These are phyloP conservation scores for Daldinia grandis DNA, from an alignment of 495 filamentous ascomycete species.

Conservation along the genomic window DNA sequence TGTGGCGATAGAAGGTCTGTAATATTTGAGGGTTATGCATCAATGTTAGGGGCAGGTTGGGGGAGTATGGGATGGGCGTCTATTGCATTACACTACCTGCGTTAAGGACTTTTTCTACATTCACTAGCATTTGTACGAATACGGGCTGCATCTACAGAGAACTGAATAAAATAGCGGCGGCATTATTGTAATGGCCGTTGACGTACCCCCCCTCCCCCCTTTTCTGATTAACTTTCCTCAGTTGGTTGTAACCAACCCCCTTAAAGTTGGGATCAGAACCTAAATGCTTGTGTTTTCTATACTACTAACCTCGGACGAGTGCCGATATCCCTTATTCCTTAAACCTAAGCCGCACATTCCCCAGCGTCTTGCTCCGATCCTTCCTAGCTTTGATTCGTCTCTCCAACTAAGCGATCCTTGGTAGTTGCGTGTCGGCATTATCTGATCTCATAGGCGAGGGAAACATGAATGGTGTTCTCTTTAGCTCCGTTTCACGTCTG, in stretches of 20 bases:
- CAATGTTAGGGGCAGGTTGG: background rate
- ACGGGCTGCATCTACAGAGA: conserved; percentile 33
- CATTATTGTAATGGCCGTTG: conserved; percentile 7
- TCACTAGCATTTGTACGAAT: conserved; percentile 34
- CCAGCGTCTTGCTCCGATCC: conserved; percentile 23
- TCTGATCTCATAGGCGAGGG: conserved; percentile 14
- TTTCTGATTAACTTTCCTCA: conserved; percentile 9
- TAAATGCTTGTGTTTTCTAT: conserved; percentile 19
- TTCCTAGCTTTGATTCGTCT: conserved; percentile 21
- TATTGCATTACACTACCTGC: background rate
- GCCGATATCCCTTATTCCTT: conserved; percentile 3
- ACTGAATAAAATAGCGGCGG: conserved; percentile 14
- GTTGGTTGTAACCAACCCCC: background rate
- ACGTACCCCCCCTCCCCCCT: background rate
- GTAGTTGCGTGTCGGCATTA: conserved; percentile 3
- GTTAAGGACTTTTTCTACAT: conserved; percentile 16
- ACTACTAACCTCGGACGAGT: conserved; percentile 19
- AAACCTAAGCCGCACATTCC: conserved; percentile 37
- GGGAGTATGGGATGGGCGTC: background rate
- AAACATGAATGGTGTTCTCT: conserved; percentile 15
- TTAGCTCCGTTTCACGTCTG: conserved; percentile 25
- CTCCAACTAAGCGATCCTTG: background rate
- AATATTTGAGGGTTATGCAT: conserved; percentile 23
- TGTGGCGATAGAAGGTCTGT: conserved; percentile 30
- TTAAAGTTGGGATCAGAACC: conserved; percentile 27